These are phyloP conservation scores for Fraxinus ornus DNA, from an alignment of 305 asterid species.

Conservation along the genomic window DNA sequence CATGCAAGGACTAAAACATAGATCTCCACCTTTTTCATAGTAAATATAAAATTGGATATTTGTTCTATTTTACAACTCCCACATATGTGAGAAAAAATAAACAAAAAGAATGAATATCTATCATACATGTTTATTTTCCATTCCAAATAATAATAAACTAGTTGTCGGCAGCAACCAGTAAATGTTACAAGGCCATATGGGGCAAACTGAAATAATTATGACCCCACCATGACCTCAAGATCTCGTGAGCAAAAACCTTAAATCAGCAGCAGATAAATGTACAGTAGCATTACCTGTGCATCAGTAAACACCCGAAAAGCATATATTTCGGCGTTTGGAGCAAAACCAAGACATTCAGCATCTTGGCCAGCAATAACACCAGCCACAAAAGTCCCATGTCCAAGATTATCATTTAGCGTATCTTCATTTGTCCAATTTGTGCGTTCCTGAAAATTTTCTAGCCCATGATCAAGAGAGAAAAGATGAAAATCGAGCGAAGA, in stretches of 20 bases:
- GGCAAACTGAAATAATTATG: background rate
- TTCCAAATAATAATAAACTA: background rate
- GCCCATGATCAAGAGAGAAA: conserved; percentile 24
- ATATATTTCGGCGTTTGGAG: conserved; percentile 95
- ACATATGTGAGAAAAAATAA: background rate
- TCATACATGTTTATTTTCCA: background rate
- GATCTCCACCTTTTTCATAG: background rate
- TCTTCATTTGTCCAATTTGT: conserved; percentile 98
- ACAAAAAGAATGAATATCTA: background rate
- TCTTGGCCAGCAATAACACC: conserved; percentile 98
- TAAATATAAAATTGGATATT: background rate
- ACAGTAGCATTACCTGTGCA: conserved; percentile 87
- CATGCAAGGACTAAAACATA: background rate
- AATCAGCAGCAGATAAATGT: conserved; percentile 6
- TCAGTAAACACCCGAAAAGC: conserved; percentile 97
- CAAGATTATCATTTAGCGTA: conserved; percentile 95
- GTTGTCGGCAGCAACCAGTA: background rate
- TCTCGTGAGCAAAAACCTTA: background rate
- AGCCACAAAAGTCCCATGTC: conserved; percentile 99
- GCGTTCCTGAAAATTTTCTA: conserved; percentile 67
- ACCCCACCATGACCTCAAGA: background rate
- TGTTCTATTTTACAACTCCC: background rate
- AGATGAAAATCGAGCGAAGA: conserved; percentile 18
- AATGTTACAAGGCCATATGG: background rate
- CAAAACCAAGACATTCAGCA: conserved; percentile 96